phyloP scores from a whole-genome alignment of 768 basidiomycete genomes.

The Asterophora lycoperdoides region DNA sequence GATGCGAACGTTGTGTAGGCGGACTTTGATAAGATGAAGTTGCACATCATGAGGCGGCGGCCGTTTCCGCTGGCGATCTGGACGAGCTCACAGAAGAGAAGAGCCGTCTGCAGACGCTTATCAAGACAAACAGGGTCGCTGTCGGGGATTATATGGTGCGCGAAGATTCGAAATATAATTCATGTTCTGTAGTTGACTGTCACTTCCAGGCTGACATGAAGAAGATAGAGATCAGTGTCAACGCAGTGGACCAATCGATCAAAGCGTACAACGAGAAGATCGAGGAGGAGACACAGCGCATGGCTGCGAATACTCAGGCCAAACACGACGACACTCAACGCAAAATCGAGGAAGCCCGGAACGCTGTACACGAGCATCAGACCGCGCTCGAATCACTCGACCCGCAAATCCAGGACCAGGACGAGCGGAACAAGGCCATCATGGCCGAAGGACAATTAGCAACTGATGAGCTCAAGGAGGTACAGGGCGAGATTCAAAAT shows the following conservation, averaged over 20 bases:
- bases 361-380: conserved; percentile 37
- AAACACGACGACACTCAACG: conserved; percentile 56
- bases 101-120: conserved; percentile 43
- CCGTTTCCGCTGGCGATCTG: conserved; percentile 27
- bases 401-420: conserved; percentile 30
- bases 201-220: conserved; percentile 45
- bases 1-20: conserved; percentile 18
- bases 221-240: conserved; percentile 40
- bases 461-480: conserved; percentile 27
- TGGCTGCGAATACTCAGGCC: conserved; percentile 53
- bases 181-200: not conserved
- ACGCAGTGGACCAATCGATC: conserved; percentile 29
- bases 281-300: conserved; percentile 45
- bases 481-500: conserved; percentile 40
- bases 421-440: conserved; percentile 25
- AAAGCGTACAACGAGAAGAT: conserved; percentile 45
- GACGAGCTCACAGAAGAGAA: conserved; percentile 31
- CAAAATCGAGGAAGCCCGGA: conserved; percentile 45
- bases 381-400: conserved; percentile 23
- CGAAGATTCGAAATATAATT: conserved; percentile 10
- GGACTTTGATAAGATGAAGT: conserved; percentile 28
- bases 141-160: conserved; percentile 42
- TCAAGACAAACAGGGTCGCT: conserved; percentile 42
- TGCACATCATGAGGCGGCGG: conserved; percentile 26
- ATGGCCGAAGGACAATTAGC: conserved; percentile 33